Evolutionary conservation across 257 asterid genomes (phyloP), one percentile per base, ranked within the genome.

Genomic region (Gynochthodes officinalis): DNA sequence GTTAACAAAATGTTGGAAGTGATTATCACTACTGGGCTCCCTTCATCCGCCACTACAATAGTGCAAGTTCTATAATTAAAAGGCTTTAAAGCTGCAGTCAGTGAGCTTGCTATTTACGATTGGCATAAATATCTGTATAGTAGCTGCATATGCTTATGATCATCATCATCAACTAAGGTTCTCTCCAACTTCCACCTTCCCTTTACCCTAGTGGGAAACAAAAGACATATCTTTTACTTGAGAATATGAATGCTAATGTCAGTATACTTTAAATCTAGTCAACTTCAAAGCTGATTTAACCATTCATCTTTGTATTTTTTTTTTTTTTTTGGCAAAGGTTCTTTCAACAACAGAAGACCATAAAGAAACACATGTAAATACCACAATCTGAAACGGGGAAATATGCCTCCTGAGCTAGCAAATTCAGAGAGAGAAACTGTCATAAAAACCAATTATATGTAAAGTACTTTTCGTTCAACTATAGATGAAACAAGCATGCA

Each of bases 171-270:
- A 55, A 73, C 42, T 35, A 15, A 52, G 62, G 70, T 69, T 68
- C 59, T 62, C 73, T 67, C 63, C 28, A 53, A 64, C 49, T 40
- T 55, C 46, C 60, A 35, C 52, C 67, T 61, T 59, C 78, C 59
- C 64, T 66, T 67, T 72, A 48, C 73, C 44, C 68, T 61, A 73
- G 75, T 68, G 82, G 82, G 75, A 78, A 68, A 68, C 75, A 73
- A 78, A 73, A 73, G 78, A 68, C 48, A 69, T 53, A 60, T 73
- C 69, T 75, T 73, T 69, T 73, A 33, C 75, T 68, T 48, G 71
- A 60, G 72, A 73, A 33, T 53, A 53, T 53, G 49, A 64, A 54
- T 66, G 61, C 42, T 57, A 52, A 73, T 16, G 42, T n/a, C 69
- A 19, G 37, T 55, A 33, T 71, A 35, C 64, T 70, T 70, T 49